Evolutionary conservation across 1,284 basidiomycete genomes (phyloP), one percentile per base, ranked within the genome.

Genomic region (Ceratobasidium sp.): DNA sequence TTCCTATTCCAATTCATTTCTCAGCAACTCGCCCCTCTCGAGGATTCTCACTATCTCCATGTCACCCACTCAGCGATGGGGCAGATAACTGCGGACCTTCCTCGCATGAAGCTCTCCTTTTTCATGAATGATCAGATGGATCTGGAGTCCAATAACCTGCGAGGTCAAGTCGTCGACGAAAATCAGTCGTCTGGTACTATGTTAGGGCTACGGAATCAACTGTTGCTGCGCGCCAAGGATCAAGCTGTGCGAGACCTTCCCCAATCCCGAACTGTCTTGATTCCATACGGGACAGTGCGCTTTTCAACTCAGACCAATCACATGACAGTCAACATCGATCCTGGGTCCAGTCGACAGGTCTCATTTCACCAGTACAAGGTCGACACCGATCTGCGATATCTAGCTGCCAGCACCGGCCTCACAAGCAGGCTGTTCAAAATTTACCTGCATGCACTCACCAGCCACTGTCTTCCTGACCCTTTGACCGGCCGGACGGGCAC

Each of bases 381-480:
- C 31, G 82, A 88, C 75, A 76, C 75, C 0, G 79, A 82, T 11
- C 79, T 88, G 7, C 82, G 85, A 5, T 80, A 81, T 67, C 79
- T 88, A 1, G 79, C 79, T 0, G 82, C 83, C 6, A 78, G 77
- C 1, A 48, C 44, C 8, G 80, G 79, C 31, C 75, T 85, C 54
- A 79, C 79, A 1, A 83, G 81, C 75, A 81, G 81, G 60, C 76
- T 86, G 1, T 87, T 83, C 75, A 82, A 81, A 56, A 80, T 83
- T 0, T 85, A 86, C 62, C 80, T 89, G 15, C 88, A 89, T 53
- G 85, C 85, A 1, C 62, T 86, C 4, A 87, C 85, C 0, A 83
- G 83, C 41, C 80, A 83, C 45, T 82, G 81, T 36, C 80, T 86
- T 6, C 80, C 82, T 3, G 88, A 89, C 78, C 85, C 85, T 0